A percentile compares a stretch with the other conserved stretches of the same genome.
Conservation (phyloP, 2,329 filamentous ascomycete genomes). For the Corynespora cassiicola region DNA sequence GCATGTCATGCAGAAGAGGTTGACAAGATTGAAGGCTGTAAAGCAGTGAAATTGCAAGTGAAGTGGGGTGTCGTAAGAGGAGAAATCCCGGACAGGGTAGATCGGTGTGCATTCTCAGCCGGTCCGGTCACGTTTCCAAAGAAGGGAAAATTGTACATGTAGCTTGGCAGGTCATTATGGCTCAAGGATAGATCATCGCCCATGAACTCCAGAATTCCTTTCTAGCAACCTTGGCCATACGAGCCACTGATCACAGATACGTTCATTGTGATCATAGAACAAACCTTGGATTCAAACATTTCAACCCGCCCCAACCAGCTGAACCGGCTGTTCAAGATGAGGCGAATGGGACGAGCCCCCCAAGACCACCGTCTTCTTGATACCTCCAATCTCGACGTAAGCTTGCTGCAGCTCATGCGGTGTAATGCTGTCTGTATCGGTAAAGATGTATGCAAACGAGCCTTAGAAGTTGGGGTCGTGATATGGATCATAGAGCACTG, state of each 20-base stretch:
- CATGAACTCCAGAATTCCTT: too few species aligned
- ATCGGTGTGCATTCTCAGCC: too few species aligned
- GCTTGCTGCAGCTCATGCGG: constrained; percentile 25
- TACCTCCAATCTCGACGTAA: constrained; percentile 15
- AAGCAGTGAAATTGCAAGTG: constrained; percentile 5
- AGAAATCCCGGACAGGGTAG: too few species aligned
- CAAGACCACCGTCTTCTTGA: constrained; percentile 12
- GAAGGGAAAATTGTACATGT: too few species aligned
- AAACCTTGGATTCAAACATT: too few species aligned
- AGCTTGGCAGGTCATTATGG: too few species aligned
- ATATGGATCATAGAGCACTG: constrained; percentile 9
- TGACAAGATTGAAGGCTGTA: constrained; percentile 3
- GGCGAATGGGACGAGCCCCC: constrained; percentile 8
- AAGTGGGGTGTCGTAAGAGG: constrained; percentile 20
- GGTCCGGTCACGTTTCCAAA: too few species aligned
- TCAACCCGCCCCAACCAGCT: constrained; percentile 20
- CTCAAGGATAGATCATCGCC: too few species aligned
- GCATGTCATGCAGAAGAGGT: constrained; percentile 16
- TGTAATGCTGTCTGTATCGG: constrained; percentile 28
- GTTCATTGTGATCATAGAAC: too few species aligned
- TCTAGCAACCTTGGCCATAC: too few species aligned
- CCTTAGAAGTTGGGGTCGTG: constrained; percentile 3
- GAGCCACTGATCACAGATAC: too few species aligned
- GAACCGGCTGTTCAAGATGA: constrained; percentile 5
- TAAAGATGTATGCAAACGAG: constrained; percentile 10